These are phyloP conservation scores for Skeletonema tropicum DNA, from an alignment of 108 stramenopile species.

Conservation along the genomic window DNA sequence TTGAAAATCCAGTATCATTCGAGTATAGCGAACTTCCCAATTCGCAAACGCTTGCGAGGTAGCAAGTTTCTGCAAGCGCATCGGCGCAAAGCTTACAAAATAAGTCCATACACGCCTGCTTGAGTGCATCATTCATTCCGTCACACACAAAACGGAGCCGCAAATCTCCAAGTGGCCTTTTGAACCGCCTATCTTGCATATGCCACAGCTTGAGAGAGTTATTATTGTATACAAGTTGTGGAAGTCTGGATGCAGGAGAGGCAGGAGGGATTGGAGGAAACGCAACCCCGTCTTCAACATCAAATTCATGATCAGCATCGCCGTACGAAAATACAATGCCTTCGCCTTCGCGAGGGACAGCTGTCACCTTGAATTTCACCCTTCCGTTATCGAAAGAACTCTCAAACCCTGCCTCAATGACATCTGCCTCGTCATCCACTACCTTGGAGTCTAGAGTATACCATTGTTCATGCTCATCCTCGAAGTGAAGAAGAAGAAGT, in stretches of 20 bases:
- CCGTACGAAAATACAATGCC: constrained; percentile 67
- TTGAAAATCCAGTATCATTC: constrained; percentile 70
- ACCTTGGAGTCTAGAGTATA: constrained; percentile 58
- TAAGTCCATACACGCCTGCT: constrained; percentile 75
- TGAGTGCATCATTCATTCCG: constrained; percentile 67
- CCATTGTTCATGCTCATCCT: constrained; percentile 86
- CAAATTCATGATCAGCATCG: constrained; percentile 72
- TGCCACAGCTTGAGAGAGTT: constrained; percentile 76
- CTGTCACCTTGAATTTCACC: constrained; percentile 71
- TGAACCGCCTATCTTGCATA: constrained; percentile 84
- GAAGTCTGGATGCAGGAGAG: constrained; percentile 58
- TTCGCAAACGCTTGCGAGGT: constrained; percentile 79
- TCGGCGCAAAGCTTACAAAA: constrained; percentile 72
- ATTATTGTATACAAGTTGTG: constrained; percentile 64
- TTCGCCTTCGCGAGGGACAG: constrained; percentile 66
- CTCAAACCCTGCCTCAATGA: constrained; percentile 61
- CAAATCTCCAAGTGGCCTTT: constrained; percentile 80
- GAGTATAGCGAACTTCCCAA: constrained; percentile 60
- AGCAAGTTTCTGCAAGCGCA: constrained; percentile 68
- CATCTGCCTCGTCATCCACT: constrained; percentile 21
- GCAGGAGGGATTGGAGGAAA: constrained; percentile 84
- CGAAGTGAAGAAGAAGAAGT: constrained; percentile 66
- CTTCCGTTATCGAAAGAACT: constrained; percentile 73
- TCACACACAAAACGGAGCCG: constrained; percentile 67
- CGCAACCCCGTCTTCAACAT: constrained; percentile 65